Base-by-base conservation (phyloP, 2,329 filamentous ascomycete species). In the Sporothrix brunneoviolacea region DNA sequence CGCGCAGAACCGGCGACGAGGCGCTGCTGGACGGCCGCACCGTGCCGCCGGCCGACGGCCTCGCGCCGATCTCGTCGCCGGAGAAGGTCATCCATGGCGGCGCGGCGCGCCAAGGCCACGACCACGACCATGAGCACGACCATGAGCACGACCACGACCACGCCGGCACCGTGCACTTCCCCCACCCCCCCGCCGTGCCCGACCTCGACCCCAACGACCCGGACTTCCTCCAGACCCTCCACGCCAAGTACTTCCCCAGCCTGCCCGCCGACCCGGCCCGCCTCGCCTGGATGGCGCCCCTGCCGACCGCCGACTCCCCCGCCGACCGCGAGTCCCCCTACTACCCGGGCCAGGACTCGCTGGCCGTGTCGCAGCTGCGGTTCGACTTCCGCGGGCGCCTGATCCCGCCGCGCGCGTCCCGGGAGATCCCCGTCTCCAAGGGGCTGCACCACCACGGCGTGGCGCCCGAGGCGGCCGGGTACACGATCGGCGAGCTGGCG, bases 391-490 rank as follows among this genome's bases (percentile, higher is more conserved):
- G 76, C 45, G 93, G 91, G 55, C 76, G 77, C 0, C 75, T 98
- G 3, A 75, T 98, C 12, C 82, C 91, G 0, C 93, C 93, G 0
- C 76, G 81, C 43, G 77, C 82, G 30, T 83, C 89, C 22, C 77
- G 90, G 50, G 73, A 79, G 2, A 82, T 97, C 22, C 87, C 91
- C 5, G 80, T 81, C 1, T 83, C 82, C 12, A 80, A 84, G 53
- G 93, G 93, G 0, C 76, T 98, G 13, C 93, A 98, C 66, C 91
- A 98, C 66, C 93, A 98, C 65, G 90, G 86, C 55, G 82, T 91
- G 52, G 91, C 91, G 2, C 93, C 93, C 15, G 89, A 95, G 66
- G 88, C 91, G 1, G 93, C 93, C 0, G 93, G 93, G 0, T 98
- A 98, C 68, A 97, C 93, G 0, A 79, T 98, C 27, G 81, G 83